Percentiles rank a stretch among this genome's conserved stretches.
These are phyloP conservation scores for Spergularia marina DNA, from an alignment of 148 eudicot genomes.

Conservation along the genomic window DNA sequence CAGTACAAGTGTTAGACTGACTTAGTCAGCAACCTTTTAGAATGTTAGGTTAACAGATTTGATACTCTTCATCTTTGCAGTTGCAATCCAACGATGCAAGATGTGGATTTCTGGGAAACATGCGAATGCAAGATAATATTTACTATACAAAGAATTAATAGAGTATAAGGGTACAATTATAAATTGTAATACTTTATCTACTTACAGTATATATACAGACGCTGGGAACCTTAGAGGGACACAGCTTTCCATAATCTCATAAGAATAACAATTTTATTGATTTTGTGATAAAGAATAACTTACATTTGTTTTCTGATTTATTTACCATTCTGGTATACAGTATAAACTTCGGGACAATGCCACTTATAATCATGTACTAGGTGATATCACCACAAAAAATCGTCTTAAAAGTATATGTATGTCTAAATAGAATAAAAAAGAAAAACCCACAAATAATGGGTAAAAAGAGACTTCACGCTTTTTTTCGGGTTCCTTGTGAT, in stretches of 20 bases:
- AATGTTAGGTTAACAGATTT: not conserved
- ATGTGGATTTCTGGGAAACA: slow-evolving; percentile 16
- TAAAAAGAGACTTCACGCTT: not conserved
- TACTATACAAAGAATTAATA: not conserved
- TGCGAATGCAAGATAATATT: slow-evolving; percentile 6
- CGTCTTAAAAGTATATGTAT: not conserved
- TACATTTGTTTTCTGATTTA: not conserved
- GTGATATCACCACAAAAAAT: slow-evolving; percentile 36
- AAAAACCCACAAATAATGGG: not conserved
- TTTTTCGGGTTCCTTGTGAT: not conserved
- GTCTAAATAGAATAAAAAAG: not conserved
- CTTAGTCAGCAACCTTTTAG: slow-evolving; percentile 18
- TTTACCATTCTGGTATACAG: slow-evolving; percentile 7
- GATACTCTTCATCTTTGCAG: not conserved
- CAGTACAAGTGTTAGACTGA: slow-evolving; percentile 3
- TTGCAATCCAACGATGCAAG: slow-evolving; percentile 10
- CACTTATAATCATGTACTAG: slow-evolving; percentile 14
- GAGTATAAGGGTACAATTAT: too few relatives aligned
- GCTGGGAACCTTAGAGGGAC: too few relatives aligned
- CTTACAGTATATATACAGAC: too few relatives aligned
- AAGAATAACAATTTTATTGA: slow-evolving; percentile 3
- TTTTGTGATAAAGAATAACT: too few relatives aligned
- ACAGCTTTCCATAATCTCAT: too few relatives aligned
- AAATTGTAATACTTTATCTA: too few relatives aligned
- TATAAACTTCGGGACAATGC: slow-evolving; percentile 9